phyloP scores from a whole-genome alignment of 2,329 filamentous ascomycete species.

The Alternaria arbusti region DNA sequence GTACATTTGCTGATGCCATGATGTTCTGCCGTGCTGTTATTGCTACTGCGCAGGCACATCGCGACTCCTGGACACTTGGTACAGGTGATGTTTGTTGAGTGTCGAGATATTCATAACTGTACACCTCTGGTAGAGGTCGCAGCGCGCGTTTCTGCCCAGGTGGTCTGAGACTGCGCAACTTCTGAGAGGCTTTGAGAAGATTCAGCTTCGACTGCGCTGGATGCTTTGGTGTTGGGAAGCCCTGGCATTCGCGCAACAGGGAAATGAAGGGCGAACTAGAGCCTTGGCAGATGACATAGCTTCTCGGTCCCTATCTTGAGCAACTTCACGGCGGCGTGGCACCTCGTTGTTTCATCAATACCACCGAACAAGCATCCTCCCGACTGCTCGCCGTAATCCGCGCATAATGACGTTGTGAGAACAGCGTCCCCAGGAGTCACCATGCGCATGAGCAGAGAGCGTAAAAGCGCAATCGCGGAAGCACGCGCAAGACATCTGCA shows the following conservation, averaged over 20 bases:
- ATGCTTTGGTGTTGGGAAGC: not conserved
- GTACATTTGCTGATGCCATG: not conserved
- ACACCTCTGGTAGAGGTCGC: not conserved
- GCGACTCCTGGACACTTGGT: not conserved
- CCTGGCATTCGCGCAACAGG: not conserved
- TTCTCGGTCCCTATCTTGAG: not conserved
- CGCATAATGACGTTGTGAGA: not conserved
- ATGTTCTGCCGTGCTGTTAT: not conserved
- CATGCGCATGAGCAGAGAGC: too few species aligned
- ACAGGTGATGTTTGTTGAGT: not conserved
- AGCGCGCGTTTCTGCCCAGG: too few species aligned
- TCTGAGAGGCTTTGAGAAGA: not conserved
- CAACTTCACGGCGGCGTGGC: not conserved
- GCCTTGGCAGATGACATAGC: slow-evolving; percentile 6
- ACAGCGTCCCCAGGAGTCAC: not conserved
- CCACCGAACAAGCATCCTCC: not conserved
- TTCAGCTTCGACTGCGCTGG: not conserved
- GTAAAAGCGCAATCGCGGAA: not conserved
- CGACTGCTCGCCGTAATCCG: not conserved
- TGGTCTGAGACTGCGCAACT: not conserved
- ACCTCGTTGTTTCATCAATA: slow-evolving; percentile 9
- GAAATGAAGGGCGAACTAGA: slow-evolving; percentile 9
- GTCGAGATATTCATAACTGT: not conserved
- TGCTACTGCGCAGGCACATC: not conserved
- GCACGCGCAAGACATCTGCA: not conserved